Base-by-base conservation (phyloP, 2,329 filamentous ascomycete species). In the Pseudopyrenochaeta lycopersici region DNA sequence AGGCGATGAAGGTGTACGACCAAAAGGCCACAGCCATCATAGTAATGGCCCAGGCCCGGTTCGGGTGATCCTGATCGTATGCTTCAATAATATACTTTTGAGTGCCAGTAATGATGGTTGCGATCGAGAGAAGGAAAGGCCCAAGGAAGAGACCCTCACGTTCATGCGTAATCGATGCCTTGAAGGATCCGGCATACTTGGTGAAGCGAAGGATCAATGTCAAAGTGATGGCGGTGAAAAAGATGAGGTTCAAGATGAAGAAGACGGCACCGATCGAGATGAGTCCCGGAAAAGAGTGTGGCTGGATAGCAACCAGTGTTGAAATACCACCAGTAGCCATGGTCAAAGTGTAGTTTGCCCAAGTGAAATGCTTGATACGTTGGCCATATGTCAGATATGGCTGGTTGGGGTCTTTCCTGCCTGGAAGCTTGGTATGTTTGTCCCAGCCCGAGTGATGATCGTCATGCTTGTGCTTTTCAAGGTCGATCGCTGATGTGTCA, bases 131-230 rank as follows among this genome's bases (percentile, higher is more conserved):
- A 48, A 72, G 81, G 63, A 81, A 75, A 4, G 79, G 78, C 2
- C 76, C 75, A 15, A 82, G 67, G 66, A 82, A 82, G 6, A 82
- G 74, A 1, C 78, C 78, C 66, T 85, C 83, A n/a, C 76, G 77
- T 5, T 82, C 81, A 52, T 82, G 80, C 0, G 74, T 77, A 18
- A 84, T 69, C 0, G 81, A 82, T 42, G 70, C 71, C 17, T 74
- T 75, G 45, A 84, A 73, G 7, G 79, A 76, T 18, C 74, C 73
- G 1, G 77, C 76, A 56, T 77, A 78, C 36, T 77, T 72, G 39
- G 74, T 62, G 62, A 84, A 84, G 43, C 82, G 78, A 36, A 77
- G 67, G 9, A 76, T 63, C 54, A 77, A 71, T 12, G 59, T 65
- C 18, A 60, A 57, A 12, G 71, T 64, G 23, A 71, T 59, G 23